Conservation (phyloP, 129 eudicot genomes). For the carrot (Daucus carota) region DH1_v3.0 NC_030384.2:41251501-41252000, state of each 20-base stretch:
- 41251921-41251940: slow-evolving; percentile 90
- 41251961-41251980: slow-evolving; percentile 92
- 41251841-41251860: slow-evolving; percentile 78
- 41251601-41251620: slow-evolving; percentile 79
- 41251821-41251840: slow-evolving; percentile 65
- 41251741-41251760: neutral
- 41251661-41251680: slow-evolving; percentile 47
- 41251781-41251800: slow-evolving; percentile 46
- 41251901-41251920: slow-evolving; percentile 71
- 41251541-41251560: slow-evolving; percentile 53
- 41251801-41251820: slow-evolving; percentile 74
- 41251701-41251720: neutral
- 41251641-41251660: slow-evolving; percentile 61
- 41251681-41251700: neutral
- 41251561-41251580: slow-evolving; percentile 51
- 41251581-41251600: slow-evolving; percentile 74
- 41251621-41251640: slow-evolving; percentile 48
- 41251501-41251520: slow-evolving; percentile 53
- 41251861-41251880: slow-evolving; percentile 95
- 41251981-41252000: slow-evolving; percentile 81
- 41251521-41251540: slow-evolving; percentile 72
- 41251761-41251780: neutral
- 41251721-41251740: neutral
- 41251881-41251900: slow-evolving; percentile 82
- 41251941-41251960: slow-evolving; percentile 69